These are phyloP conservation scores for Akanthomyces uredinophilus DNA, from an alignment of 2,329 filamentous ascomycete species.

Conservation along the genomic window DNA sequence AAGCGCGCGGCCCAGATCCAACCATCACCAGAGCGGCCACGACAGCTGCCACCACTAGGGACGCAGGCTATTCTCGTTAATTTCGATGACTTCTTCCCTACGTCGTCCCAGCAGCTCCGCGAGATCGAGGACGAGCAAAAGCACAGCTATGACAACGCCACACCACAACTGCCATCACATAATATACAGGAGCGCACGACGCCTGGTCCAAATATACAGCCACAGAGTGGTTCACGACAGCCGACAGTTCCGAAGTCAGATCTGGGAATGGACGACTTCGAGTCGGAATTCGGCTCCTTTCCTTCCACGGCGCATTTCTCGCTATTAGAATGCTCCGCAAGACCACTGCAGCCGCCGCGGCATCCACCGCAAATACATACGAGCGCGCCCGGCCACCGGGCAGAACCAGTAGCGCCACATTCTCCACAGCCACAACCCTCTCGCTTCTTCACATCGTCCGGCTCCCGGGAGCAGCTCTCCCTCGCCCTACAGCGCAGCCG, in stretches of 20 bases:
- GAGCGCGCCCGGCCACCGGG: not conserved
- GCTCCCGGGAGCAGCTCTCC: conserved; percentile 30
- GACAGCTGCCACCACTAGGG: conserved; percentile 32
- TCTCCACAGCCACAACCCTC: not conserved
- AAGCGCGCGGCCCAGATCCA: not conserved
- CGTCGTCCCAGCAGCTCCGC: conserved; percentile 49
- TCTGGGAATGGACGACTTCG: not conserved
- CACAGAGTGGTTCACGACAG: not conserved
- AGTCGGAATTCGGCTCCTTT: conserved; percentile 6
- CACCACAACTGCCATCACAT: too few relatives aligned
- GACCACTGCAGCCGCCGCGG: not conserved
- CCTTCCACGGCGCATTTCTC: conserved; percentile 1
- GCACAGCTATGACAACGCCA: not conserved
- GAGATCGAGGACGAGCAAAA: conserved; percentile 42
- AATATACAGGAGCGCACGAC: not conserved
- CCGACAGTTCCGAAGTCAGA: not conserved
- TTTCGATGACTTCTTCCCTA: conserved; percentile 50
- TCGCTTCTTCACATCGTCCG: conserved; percentile 35
- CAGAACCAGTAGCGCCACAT: not conserved
- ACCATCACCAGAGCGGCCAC: conserved; percentile 16
- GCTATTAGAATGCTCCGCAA: not conserved
- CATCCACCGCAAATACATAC: not conserved
- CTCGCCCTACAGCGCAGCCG: conserved; percentile 32
- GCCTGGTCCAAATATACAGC: not conserved
- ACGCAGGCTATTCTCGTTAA: conserved; percentile 51